These are phyloP conservation scores for Daldinia decipiens DNA, from an alignment of 495 filamentous ascomycete genomes.

Conservation along the genomic window DNA sequence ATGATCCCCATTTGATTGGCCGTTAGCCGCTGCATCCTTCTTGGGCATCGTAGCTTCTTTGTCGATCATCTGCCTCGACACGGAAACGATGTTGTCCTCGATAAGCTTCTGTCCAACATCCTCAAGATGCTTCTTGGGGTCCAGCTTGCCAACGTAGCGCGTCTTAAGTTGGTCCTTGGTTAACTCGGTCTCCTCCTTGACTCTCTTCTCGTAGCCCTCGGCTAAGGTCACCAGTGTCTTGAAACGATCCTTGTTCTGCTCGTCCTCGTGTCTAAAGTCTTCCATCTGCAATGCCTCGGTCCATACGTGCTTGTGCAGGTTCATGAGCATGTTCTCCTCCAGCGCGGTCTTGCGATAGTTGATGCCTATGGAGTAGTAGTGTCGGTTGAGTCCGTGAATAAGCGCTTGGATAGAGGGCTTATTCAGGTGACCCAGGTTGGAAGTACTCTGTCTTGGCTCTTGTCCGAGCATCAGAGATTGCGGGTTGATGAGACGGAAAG, in stretches of 20 bases:
- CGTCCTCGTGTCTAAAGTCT: conserved; percentile 86
- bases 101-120: conserved; percentile 95
- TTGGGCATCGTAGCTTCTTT: conserved; percentile 84
- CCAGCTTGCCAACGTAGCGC: conserved; percentile 97
- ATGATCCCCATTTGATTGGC: conserved; percentile 63
- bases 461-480: conserved; percentile 98
- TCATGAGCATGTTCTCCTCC: conserved; percentile 99
- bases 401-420: conserved; percentile 99
- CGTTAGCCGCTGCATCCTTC: conserved; percentile 63
- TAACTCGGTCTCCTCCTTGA: conserved; percentile 97
- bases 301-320: conserved; percentile 99
- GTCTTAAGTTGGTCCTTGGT: conserved; percentile 98
- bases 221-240: conserved; percentile 87
- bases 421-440: conserved; percentile 96
- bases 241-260: conserved; percentile 84
- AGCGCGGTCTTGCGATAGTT: conserved; percentile 97
- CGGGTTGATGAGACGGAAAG: conserved; percentile 98
- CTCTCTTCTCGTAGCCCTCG: conserved; percentile 97
- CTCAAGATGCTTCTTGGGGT: conserved; percentile 99
- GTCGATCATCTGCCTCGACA: conserved; percentile 98
- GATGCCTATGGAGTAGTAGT: conserved; percentile 99
- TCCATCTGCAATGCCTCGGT: conserved; percentile 98
- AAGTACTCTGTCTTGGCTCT: conserved; percentile 97
- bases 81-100: conserved; percentile 98
- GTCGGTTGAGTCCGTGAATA: conserved; percentile 95